These are phyloP conservation scores for Parsonsia alboflavescens DNA, from an alignment of 257 asterid species.

Conservation along the genomic window DNA sequence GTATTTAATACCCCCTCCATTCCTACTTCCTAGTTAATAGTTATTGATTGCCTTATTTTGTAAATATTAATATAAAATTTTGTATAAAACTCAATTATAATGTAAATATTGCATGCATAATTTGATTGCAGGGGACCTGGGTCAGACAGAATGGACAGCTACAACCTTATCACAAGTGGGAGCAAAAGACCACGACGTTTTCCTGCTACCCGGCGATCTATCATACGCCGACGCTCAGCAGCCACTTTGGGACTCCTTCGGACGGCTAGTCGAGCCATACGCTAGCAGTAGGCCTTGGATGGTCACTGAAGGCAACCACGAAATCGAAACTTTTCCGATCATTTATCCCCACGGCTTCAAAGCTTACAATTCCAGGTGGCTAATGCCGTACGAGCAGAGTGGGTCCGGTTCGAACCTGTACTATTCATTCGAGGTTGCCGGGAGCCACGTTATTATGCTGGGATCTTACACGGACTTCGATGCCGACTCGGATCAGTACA, in stretches of 20 bases:
- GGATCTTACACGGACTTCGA: conserved; percentile 72
- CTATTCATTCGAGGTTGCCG: conserved; percentile 66
- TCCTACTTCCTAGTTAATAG: no score
- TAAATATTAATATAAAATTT: no score
- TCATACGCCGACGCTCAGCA: conserved; percentile 77
- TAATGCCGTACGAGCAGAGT: conserved; percentile 64
- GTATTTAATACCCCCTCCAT: no score
- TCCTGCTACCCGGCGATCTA: conserved; percentile 74
- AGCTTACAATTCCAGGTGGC: conserved; percentile 75
- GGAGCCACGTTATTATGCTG: conserved; percentile 63
- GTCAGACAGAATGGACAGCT: conserved; percentile 82
- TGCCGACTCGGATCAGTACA: conserved; percentile 49
- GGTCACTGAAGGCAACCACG: conserved; percentile 90
- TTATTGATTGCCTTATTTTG: no score
- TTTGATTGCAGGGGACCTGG: conserved; percentile 56
- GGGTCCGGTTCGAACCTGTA: conserved; percentile 57
- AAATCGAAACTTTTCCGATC: conserved; percentile 58
- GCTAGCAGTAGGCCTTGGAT: conserved; percentile 80
- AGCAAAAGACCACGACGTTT: conserved; percentile 51
- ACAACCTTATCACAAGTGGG: conserved; percentile 67
- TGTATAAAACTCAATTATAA: no score
- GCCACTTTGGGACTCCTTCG: conserved; percentile 85
- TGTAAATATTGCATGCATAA: not conserved
- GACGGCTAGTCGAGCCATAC: conserved; percentile 64
- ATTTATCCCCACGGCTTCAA: conserved; percentile 52